Evolutionary conservation across 352 stramenopile genomes (phyloP).

Genomic region (Pythium brassicae): DNA sequence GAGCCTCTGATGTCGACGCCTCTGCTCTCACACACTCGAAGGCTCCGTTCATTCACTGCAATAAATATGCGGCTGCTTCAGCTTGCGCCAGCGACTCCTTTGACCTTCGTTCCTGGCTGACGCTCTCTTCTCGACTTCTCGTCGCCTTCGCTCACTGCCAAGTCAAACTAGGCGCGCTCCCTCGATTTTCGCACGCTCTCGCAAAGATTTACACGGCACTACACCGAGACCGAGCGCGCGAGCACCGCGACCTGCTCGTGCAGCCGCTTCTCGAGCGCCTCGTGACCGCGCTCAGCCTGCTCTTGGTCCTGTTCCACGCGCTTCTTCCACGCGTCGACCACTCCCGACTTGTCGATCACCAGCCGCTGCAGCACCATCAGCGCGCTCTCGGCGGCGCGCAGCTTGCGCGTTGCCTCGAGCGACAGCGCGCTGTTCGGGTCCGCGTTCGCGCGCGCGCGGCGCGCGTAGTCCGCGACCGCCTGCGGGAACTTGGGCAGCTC

Average conservation of each 20-base stretch:
- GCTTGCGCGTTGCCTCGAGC: constrained; percentile 74
- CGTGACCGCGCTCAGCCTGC: constrained; percentile 47
- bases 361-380: constrained; percentile 78
- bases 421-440: constrained; percentile 38
- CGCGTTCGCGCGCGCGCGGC: constrained; percentile 26
- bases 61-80: background rate
- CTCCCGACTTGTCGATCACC: constrained; percentile 78
- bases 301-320: constrained; percentile 63
- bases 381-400: constrained; percentile 75
- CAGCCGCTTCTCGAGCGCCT: constrained; percentile 55
- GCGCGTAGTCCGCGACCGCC: constrained; percentile 41
- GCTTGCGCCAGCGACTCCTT: too few relatives aligned
- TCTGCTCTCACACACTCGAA: too few relatives aligned
- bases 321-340: constrained; percentile 74
- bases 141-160: too few relatives aligned
- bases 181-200: too few relatives aligned
- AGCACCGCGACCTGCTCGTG: constrained; percentile 67
- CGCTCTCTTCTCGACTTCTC: too few relatives aligned
- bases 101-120: too few relatives aligned
- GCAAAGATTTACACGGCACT: background rate
- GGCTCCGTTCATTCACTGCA: too few relatives aligned
- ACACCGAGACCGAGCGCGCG: constrained; percentile 54
- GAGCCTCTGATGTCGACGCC: too few relatives aligned
- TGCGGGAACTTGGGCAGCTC: constrained; percentile 44
- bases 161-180: too few relatives aligned